Evolutionary conservation across 768 basidiomycete genomes (phyloP), one percentile per base, ranked within the genome.

Genomic region (Sarcomyxa edulis): DNA sequence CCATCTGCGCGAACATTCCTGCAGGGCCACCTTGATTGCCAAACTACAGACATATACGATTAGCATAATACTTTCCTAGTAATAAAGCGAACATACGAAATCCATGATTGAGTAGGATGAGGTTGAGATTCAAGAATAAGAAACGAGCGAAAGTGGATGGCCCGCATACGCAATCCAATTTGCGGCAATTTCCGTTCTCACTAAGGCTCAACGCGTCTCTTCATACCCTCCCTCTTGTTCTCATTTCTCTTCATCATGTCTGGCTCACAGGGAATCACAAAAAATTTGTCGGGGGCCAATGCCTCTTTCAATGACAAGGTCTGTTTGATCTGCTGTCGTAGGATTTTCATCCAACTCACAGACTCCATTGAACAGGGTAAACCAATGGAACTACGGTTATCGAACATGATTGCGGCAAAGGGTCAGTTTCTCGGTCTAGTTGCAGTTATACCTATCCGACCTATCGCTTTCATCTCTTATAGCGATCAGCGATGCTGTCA

Each of bases 341-440:
- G 19, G 32, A 32, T 35, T 44, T 34, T n/a, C 35, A 23, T 25
- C 24, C 26, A 32, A 28, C 29, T 40, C 19, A 36, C 32, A 33
- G 34, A 35, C 39, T 35, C 35, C 47, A 49, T 53, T 47, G 35
- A 49, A 18, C 48, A 96, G 90, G 89, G 92, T 46, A 98, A 99
- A 65, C 93, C 94, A 12, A 97, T 94, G 84, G 95, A 99, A 64
- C 82, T 98, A 48, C 84, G 95, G 48, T 66, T 94, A 64, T 95
- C 92, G 35, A 99, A 98, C 61, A 82, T 99, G 88, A 84, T 94
- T 45, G 95, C 95, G 29, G 95, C 95, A 18, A 98, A 98, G 72
- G 90, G 90, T 83, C 39, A n/a, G 63, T 60, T 24, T 4, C 6
- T 29, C 22, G 10, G 20, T 35, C 20, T 25, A 30, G 39, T 24